Evolutionary conservation across 371 early-diverging fungal species (phyloP), one percentile per base, ranked within the genome.

Genomic region (Mortierella sp.): DNA sequence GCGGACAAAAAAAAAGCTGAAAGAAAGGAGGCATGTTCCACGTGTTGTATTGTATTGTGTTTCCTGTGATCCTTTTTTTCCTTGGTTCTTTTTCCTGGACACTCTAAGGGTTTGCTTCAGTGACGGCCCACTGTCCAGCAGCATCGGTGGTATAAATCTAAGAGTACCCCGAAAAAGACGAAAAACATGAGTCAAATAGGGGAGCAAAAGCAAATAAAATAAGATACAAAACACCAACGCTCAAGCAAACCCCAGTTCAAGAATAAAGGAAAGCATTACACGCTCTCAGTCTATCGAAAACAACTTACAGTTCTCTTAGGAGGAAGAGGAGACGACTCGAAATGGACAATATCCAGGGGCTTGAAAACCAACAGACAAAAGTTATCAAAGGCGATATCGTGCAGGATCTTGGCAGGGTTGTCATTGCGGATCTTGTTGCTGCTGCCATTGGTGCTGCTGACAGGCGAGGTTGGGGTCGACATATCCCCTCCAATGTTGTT

Each of bases 281-380:
- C 0, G 21, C 9, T 42, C 70, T 48, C 9, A 0, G 48, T 48
- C 7, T 14, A 21, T 19, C 13, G 70, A 48, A 48, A 47, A 24
- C 44, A 26, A 79, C 88, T 88, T 90, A 93, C 93, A 42, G 83
- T 87, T 87, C 93, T 81, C 78, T 88, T 88, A 21, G 92, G 91
- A 72, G 92, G 93, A 80, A 91, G 91, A 11, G 74, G 75, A 5
- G 85, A 82, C 71, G 92, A 89, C 47, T 94, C 90, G 74, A 91
- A 89, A 74, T 94, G 91, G 38, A 94, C 94, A 3, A 96, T 94
- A 72, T 90, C 91, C 65, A 86, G 87, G 0, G 93, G 90, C 79
- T 94, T 95, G 80, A 93, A 95, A 1, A 94, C 89, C 73, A 96
- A 76, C 54, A 96, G 77, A 80, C 95, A 94, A 88, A 94, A 95